Base-by-base conservation (phyloP, 2,329 filamentous ascomycete species). In the Sphaerostilbella broomeana region DNA sequence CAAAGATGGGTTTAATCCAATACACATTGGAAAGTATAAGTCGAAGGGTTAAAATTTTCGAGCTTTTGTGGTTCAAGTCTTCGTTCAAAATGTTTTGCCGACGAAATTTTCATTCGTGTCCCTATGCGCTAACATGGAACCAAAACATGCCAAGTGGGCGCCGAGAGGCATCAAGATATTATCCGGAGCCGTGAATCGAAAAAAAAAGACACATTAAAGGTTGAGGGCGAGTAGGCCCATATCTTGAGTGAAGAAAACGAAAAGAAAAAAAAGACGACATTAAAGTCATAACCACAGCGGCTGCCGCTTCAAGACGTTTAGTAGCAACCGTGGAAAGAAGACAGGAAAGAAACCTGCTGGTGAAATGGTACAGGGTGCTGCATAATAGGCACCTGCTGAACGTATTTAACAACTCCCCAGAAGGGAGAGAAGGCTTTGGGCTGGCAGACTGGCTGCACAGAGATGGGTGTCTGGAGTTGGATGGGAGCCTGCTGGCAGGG, bases 361-460 rank as follows among this genome's bases (percentile, higher is more conserved):
- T 74, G 71, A 42, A 75, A 74, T 17, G 69, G 64, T 34, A 68
- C 59, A 42, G 69, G 64, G 41, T 72, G 65, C 46, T 72, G 70
- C 26, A 71, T 60, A 34, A 64, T 63, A 17, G 69, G 66, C 35
- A 62, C 58, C 43, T 70, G 68, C 53, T 69, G 69, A 44, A 69
- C 67, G 55, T 73, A 72, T 58, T 69, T 69, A 40, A 74, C 63
- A 53, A 73, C 59, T 44, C 73, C 71, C 69, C 69, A 73, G 40
- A 70, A 63, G 7, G 68, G 66, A 41, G 72, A 63, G 48, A 63
- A 64, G 33, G 71, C 70, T 51, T 72, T 74, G 38, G 68, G 61
- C 42, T 59, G 57, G 50, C 65, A 69, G 36, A 55, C 51, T 38
- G 54, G 55, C 46, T 61, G 58, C 34, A 61, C 53, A 16, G 42